Conservation (phyloP, 2,329 filamentous ascomycete species). For the Fusarium clavum region DNA sequence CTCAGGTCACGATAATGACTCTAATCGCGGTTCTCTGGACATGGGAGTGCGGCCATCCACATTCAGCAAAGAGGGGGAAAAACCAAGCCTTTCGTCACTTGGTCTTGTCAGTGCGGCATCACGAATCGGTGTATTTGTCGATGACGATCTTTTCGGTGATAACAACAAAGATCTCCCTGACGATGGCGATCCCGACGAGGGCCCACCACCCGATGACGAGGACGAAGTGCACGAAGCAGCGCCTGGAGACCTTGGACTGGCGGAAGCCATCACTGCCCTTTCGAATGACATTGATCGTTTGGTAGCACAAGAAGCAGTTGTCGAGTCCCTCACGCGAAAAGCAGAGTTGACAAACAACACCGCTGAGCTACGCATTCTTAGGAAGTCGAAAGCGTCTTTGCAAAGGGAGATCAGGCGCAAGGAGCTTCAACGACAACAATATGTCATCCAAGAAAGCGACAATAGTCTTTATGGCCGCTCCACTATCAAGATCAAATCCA, state of each 20-base stretch:
- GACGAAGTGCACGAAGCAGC: slow-evolving; percentile 95
- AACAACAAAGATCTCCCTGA: slow-evolving; percentile 89
- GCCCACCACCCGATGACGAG: slow-evolving; percentile 68
- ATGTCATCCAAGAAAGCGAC: slow-evolving; percentile 96
- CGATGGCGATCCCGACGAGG: slow-evolving; percentile 75
- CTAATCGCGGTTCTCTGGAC: slow-evolving; percentile 72
- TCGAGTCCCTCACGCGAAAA: slow-evolving; percentile 91
- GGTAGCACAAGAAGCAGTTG: slow-evolving; percentile 85
- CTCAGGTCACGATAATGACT: slow-evolving; percentile 67
- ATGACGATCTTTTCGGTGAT: slow-evolving; percentile 93
- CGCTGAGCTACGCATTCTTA: slow-evolving; percentile 88
- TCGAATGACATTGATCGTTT: slow-evolving; percentile 92
- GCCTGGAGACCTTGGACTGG: slow-evolving; percentile 90
- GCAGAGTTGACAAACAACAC: slow-evolving; percentile 98
- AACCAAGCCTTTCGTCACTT: slow-evolving; percentile 89
- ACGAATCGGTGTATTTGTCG: slow-evolving; percentile 90
- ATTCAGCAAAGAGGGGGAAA: slow-evolving; percentile 65
- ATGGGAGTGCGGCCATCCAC: slow-evolving; percentile 48
- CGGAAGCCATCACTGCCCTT: slow-evolving; percentile 91
- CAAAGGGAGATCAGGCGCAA: slow-evolving; percentile 93
- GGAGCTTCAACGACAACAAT: slow-evolving; percentile 95
- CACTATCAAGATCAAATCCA: slow-evolving; percentile 88
- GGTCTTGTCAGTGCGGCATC: slow-evolving; percentile 90
- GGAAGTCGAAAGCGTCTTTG: slow-evolving; percentile 93
- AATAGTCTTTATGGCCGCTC: slow-evolving; percentile 96